Evolutionary conservation across 2,329 filamentous ascomycete species (phyloP).

Genomic region (Penicillium sp.): DNA sequence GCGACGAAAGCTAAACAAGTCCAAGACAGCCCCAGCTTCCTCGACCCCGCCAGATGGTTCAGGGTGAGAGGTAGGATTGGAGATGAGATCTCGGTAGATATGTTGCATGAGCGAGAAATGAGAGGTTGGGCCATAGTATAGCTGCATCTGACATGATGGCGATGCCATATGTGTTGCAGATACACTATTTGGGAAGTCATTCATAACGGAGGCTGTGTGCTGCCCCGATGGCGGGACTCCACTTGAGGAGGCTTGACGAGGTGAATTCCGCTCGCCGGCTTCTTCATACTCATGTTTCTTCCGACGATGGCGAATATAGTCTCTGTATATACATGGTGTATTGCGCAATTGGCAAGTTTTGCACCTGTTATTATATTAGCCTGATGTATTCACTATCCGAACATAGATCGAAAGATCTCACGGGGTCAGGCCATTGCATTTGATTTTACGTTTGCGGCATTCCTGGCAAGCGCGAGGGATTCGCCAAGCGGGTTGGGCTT

Average conservation of each 20-base stretch:
- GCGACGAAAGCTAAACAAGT: conserved; percentile 37
- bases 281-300: conserved; percentile 27
- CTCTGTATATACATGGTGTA: conserved; percentile 36
- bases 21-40: conserved; percentile 37
- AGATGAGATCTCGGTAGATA: conserved; percentile 34
- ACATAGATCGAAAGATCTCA: conserved; percentile 16
- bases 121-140: conserved; percentile 49
- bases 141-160: conserved; percentile 43
- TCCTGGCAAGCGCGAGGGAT: conserved; percentile 42
- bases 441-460: conserved; percentile 42
- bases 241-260: conserved; percentile 14
- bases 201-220: conserved; percentile 20
- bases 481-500: conserved; percentile 24
- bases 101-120: conserved; percentile 46
- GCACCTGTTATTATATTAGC: conserved; percentile 18
- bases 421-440: conserved; percentile 39
- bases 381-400: not conserved
- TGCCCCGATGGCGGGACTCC: conserved; percentile 13
- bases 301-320: conserved; percentile 35
- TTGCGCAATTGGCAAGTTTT: conserved; percentile 36
- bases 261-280: conserved; percentile 10
- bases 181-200: conserved; percentile 42
- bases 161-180: conserved; percentile 47
- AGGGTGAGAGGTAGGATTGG: conserved; percentile 14
- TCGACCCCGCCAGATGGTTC: conserved; percentile 32